Conservation (phyloP, 139 green algal species). For the Ettlia oleoabundans region DNA sequence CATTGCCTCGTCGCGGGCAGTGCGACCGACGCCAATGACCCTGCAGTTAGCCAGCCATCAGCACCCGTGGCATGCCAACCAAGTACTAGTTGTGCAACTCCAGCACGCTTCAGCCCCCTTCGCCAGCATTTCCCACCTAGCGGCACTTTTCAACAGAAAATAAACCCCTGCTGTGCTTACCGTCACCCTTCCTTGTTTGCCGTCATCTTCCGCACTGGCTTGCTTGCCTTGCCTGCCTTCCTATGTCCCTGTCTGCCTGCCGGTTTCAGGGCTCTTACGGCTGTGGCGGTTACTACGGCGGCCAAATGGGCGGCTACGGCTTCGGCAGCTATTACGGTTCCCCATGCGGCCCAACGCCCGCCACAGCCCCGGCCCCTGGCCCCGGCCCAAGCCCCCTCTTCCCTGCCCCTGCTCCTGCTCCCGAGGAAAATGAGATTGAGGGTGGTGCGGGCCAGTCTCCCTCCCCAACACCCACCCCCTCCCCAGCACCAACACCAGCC, state of each 20-base stretch:
- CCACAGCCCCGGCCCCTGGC: not conserved
- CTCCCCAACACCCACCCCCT: not conserved
- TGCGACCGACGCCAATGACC: too few relatives aligned
- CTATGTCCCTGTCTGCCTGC: not conserved
- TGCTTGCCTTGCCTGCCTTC: not conserved
- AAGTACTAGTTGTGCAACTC: too few relatives aligned
- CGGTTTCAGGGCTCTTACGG: too few relatives aligned
- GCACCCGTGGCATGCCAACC: too few relatives aligned
- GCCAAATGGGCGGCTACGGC: not conserved
- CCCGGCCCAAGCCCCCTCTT: not conserved
- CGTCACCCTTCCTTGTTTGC: too few relatives aligned
- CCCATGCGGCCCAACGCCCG: not conserved
- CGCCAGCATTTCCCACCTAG: too few relatives aligned
- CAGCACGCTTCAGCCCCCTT: too few relatives aligned
- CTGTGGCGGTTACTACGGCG: not conserved
- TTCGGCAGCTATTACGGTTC: not conserved
- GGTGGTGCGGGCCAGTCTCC: not conserved
- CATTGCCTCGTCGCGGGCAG: too few relatives aligned
- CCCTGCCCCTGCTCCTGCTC: not conserved
- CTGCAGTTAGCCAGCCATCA: too few relatives aligned
- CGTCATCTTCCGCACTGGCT: too few relatives aligned
- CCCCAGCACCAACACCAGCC: not conserved
- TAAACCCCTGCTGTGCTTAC: not conserved
- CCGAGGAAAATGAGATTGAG: not conserved
- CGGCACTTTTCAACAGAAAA: not conserved